These are phyloP conservation scores for Penstemon newberryi DNA, from an alignment of 257 asterid genomes.

Conservation along the genomic window DNA sequence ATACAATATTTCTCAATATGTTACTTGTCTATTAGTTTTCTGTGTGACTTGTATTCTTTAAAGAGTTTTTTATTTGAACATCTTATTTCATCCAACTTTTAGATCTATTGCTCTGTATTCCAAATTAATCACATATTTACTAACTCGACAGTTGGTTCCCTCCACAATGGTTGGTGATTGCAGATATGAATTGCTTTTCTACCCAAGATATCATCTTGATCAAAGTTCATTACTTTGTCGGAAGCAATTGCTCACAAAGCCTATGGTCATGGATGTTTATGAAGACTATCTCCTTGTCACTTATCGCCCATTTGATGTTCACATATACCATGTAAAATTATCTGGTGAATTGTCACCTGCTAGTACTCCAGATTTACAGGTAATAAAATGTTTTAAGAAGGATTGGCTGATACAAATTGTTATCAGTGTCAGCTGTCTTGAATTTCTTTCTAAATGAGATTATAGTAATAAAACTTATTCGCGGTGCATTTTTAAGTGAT, in stretches of 20 bases:
- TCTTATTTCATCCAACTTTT: slow-evolving; percentile 1
- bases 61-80: not conserved
- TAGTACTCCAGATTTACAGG: slow-evolving; percentile 85
- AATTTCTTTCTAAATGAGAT: slow-evolving; percentile 34
- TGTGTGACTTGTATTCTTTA: slow-evolving; percentile 7
- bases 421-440: slow-evolving; percentile 21
- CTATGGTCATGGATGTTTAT: slow-evolving; percentile 98
- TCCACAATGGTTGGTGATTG: slow-evolving; percentile 35
- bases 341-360: slow-evolving; percentile 94
- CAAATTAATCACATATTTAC: slow-evolving; percentile 21
- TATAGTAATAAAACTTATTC: slow-evolving; percentile 34
- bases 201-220: slow-evolving; percentile 99
- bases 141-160: slow-evolving; percentile 22
- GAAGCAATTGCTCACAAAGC: slow-evolving; percentile 78
- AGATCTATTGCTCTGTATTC: slow-evolving; percentile 15
- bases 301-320: slow-evolving; percentile 95
- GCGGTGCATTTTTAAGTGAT: slow-evolving; percentile 82
- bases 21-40: slow-evolving; percentile 16
- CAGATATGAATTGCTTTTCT: slow-evolving; percentile 97
- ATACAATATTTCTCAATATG: slow-evolving; percentile 2
- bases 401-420: slow-evolving; percentile 21
- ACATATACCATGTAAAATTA: slow-evolving; percentile 82
- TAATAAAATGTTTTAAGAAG: slow-evolving; percentile 42
- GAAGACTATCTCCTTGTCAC: slow-evolving; percentile 93
- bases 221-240: slow-evolving; percentile 91